Base-by-base conservation (phyloP, 495 filamentous ascomycete genomes). In the Pseudoneurospora amorphoporcata region DNA sequence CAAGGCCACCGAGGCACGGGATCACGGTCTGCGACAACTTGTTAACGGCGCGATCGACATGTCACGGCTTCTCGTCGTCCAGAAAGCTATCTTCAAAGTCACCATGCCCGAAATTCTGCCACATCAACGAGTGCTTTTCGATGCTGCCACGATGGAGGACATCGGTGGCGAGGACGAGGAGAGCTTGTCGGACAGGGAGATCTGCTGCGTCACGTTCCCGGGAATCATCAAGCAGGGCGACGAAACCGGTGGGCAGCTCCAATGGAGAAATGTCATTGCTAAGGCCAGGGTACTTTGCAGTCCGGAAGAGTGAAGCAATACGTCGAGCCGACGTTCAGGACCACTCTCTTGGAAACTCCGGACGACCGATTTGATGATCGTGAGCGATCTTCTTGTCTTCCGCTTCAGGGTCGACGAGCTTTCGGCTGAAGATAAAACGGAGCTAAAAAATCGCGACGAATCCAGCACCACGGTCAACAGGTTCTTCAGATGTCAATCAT, bases 81-180 rank as follows among this genome's bases (percentile, higher is more conserved):
- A 88, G 72, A 87, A 85, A 71, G 87, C 87, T 39, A 75, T 83
- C 16, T 86, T 89, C 76, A 82, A 75, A 29, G 77, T 88, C 53
- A 76, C 76, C 42, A 87, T 88, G 85, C 85, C 84, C 61, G 80
- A 80, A 70, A 81, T 87, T 38, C 74, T 83, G 58, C 82, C 81
- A 3, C 81, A 86, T 74, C 85, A 88, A 71, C 79, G 74, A 39
- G 82, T 78, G 29, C 76, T 85, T 71, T 88, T 87, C 68, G 85
- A 88, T 73, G 32, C 75, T 12, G 80, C 82, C 70, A 84, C 75
- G 4, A 89, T 89, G 87, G 86, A 88, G 71, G 86, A 88, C 75
- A 84, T 88, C 58, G 84, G 86, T 41, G 87, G 85, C 35, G 87
- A 88, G 72, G 85, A 87, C 69, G 87, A 88, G 71, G 83, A 85